Percentiles rank a stretch among this genome's conserved stretches.
Conservation (phyloP, 345 rosid genomes). For the Eutrema japonicum region DNA sequence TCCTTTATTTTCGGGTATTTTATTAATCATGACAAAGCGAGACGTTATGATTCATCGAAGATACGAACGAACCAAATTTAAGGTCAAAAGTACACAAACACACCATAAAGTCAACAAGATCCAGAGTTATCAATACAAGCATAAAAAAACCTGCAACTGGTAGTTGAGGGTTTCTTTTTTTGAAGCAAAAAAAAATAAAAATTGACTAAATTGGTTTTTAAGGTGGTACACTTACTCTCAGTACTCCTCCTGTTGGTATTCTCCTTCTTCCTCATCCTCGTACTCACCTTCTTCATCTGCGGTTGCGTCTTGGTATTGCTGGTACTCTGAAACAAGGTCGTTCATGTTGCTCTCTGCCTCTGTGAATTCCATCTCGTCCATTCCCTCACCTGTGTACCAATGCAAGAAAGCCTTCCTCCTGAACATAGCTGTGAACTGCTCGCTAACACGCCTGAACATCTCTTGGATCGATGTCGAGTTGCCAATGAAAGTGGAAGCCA, state of each 20-base stretch:
- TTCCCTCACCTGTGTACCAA: slow-evolving; percentile 95
- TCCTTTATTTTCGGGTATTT: background rate
- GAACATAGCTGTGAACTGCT: slow-evolving; percentile 46
- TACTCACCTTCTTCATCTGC: slow-evolving; percentile 65
- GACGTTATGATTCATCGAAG: background rate
- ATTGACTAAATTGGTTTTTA: slow-evolving; percentile 8
- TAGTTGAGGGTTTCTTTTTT: slow-evolving; percentile 26
- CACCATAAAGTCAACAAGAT: slow-evolving; percentile 15
- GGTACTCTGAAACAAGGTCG: slow-evolving; percentile 87
- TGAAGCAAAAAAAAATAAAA: background rate
- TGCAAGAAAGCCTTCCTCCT: slow-evolving; percentile 51
- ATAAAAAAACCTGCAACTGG: slow-evolving; percentile 38
- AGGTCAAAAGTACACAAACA: slow-evolving; percentile 28
- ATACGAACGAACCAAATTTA: background rate
- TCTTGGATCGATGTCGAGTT: slow-evolving; percentile 67
- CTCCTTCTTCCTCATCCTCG: slow-evolving; percentile 61
- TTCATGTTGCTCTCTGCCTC: slow-evolving; percentile 96
- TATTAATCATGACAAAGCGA: too few species aligned
- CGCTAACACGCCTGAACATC: slow-evolving; percentile 45
- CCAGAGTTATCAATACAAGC: slow-evolving; percentile 22
- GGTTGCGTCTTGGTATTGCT: slow-evolving; percentile 82
- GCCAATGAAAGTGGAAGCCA: slow-evolving; percentile 83
- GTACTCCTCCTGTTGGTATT: slow-evolving; percentile 41
- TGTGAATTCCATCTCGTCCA: slow-evolving; percentile 97
- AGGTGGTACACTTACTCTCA: slow-evolving; percentile 29